phyloP scores from a whole-genome alignment of 495 filamentous ascomycete genomes.

The Penicilliopsis zonata region DNA sequence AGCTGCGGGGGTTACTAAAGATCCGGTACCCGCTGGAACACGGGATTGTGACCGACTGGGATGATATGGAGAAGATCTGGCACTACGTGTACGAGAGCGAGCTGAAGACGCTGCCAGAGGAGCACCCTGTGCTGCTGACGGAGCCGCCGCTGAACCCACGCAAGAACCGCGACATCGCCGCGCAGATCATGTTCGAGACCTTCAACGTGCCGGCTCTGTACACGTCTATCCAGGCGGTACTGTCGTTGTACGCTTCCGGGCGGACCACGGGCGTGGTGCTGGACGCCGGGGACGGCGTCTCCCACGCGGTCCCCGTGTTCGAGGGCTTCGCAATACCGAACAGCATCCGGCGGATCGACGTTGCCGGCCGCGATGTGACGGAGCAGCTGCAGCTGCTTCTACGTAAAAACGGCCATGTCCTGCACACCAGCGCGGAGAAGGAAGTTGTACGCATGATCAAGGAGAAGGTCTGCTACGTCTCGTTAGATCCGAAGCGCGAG shows the following conservation, averaged over 20 bases:
- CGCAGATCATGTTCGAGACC: slow-evolving; percentile 96
- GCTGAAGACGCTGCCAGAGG: slow-evolving; percentile 91
- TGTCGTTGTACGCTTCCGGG: slow-evolving; percentile 92
- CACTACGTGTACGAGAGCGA: slow-evolving; percentile 72
- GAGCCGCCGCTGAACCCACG: slow-evolving; percentile 95
- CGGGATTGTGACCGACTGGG: slow-evolving; percentile 98
- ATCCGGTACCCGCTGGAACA: slow-evolving; percentile 94
- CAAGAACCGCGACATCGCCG: slow-evolving; percentile 89
- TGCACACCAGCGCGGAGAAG: slow-evolving; percentile 97
- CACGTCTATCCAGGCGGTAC: slow-evolving; percentile 91
- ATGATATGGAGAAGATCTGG: slow-evolving; percentile 99
- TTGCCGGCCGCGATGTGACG: slow-evolving; percentile 95
- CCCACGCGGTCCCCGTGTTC: slow-evolving; percentile 94
- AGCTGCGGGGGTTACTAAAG: slow-evolving; percentile 86
- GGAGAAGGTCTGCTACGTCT: slow-evolving; percentile 86
- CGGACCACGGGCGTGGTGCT: slow-evolving; percentile 94
- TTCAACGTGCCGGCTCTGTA: slow-evolving; percentile 97
- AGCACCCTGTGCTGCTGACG: slow-evolving; percentile 95
- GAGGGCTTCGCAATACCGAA: slow-evolving; percentile 96
- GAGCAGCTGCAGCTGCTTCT: slow-evolving; percentile 88
- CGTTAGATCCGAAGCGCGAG: slow-evolving; percentile 79
- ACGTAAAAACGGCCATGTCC: slow-evolving; percentile 83
- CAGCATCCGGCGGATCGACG: slow-evolving; percentile 89
- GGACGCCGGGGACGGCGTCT: slow-evolving; percentile 92
- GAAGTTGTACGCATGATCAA: slow-evolving; percentile 96